Evolutionary conservation across 2,329 filamentous ascomycete genomes (phyloP).

Genomic region (Pseudogymnoascus sp.): DNA sequence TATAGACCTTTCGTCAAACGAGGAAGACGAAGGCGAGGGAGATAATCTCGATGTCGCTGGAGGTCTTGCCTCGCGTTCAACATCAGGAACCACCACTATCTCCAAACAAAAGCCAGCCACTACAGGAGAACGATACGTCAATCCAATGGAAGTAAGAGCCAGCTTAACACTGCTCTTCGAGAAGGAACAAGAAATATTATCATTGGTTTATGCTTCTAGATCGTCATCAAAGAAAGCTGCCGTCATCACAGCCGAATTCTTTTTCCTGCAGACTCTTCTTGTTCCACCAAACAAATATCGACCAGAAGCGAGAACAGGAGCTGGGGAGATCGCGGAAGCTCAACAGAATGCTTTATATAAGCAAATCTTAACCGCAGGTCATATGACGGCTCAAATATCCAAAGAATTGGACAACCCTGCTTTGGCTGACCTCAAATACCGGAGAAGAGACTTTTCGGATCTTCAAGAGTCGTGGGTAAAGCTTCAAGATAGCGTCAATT

Average conservation of each 20-base stretch:
- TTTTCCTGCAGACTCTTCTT: conserved; percentile 79
- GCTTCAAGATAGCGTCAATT: conserved; percentile 84
- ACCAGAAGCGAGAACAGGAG: conserved; percentile 74
- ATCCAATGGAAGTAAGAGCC: conserved; percentile 73
- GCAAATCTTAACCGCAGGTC: conserved; percentile 67
- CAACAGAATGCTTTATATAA: conserved; percentile 86
- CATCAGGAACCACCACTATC: conserved; percentile 28
- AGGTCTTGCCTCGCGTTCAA: conserved; percentile 41
- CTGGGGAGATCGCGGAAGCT: conserved; percentile 75
- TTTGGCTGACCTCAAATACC: conserved; percentile 28
- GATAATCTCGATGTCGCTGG: conserved; percentile 46
- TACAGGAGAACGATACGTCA: conserved; percentile 61
- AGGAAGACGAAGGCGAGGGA: conserved; percentile 36
- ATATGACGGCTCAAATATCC: conserved; percentile 65
- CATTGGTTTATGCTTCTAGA: conserved; percentile 76
- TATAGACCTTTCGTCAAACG: conserved; percentile 45
- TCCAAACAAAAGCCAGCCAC: conserved; percentile 32
- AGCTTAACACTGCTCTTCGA: conserved; percentile 73
- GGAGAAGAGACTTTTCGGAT: conserved; percentile 59
- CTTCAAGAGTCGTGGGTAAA: conserved; percentile 75
- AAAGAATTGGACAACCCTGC: conserved; percentile 47
- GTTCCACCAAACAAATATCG: conserved; percentile 90
- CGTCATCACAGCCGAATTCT: conserved; percentile 73
- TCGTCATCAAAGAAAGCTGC: conserved; percentile 44
- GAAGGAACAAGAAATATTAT: conserved; percentile 75